These are phyloP conservation scores for Meira nashicola DNA, from an alignment of 1,284 basidiomycete species.

Conservation along the genomic window DNA sequence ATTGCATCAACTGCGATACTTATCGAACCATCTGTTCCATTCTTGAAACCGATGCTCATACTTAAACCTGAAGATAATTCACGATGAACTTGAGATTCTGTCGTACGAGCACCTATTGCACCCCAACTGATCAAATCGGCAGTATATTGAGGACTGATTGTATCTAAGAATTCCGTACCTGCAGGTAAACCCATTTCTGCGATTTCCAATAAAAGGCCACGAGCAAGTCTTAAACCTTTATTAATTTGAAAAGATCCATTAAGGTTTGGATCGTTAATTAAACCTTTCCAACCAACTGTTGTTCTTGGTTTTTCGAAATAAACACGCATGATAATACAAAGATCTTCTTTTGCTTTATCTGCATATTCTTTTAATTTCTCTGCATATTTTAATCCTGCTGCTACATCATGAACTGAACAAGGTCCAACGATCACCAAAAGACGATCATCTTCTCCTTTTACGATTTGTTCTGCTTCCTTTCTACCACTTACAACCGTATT, in stretches of 20 bases:
- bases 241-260: constrained; percentile 84
- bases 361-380: constrained; percentile 66
- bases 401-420: constrained; percentile 51
- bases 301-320: constrained; percentile 61
- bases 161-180: constrained; percentile 60
- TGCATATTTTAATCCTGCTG: constrained; percentile 47
- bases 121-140: constrained; percentile 96
- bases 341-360: constrained; percentile 71
- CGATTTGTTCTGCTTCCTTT: constrained; percentile 38
- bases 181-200: constrained; percentile 54
- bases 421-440: constrained; percentile 49
- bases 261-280: constrained; percentile 88
- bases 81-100: constrained; percentile 93
- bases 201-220: constrained; percentile 70
- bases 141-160: constrained; percentile 86
- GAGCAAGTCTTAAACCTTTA: constrained; percentile 86
- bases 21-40: constrained; percentile 55
- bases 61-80: constrained; percentile 75
- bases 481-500: constrained; percentile 38
- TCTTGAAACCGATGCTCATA: constrained; percentile 77
- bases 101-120: constrained; percentile 71
- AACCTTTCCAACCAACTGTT: constrained; percentile 96
- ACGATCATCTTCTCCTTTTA: constrained; percentile 45
- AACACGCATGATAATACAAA: constrained; percentile 79
- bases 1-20: constrained; percentile 83